A percentile compares a stretch with the other conserved stretches of the same genome.
Conservation (phyloP, 306 rosid genomes). For the Vigna reflexopilosa region DNA sequence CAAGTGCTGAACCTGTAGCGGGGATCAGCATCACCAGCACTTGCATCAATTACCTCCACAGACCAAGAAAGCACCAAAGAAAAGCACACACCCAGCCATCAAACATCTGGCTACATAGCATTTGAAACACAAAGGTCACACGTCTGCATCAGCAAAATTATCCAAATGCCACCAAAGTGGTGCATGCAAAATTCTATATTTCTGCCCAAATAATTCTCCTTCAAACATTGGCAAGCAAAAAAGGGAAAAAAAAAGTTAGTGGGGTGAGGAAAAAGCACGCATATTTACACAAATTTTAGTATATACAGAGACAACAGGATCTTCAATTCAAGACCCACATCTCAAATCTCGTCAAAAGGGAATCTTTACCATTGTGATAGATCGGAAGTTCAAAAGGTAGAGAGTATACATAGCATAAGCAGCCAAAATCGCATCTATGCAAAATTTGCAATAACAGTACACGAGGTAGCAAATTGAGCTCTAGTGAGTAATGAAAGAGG, state of each 20-base stretch:
- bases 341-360: not conserved
- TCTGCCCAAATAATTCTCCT: not conserved
- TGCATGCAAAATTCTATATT: not conserved
- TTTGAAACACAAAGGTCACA: conserved; percentile 33
- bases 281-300: not conserved
- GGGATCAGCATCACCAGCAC: conserved; percentile 85
- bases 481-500: not conserved
- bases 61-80: conserved; percentile 59
- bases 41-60: conserved; percentile 60
- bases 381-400: not conserved
- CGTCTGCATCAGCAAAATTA: conserved; percentile 27
- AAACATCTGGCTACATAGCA: conserved; percentile 62
- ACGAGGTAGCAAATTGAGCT: not conserved
- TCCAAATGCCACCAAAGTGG: not conserved
- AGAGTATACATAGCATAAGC: not conserved
- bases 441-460: not conserved
- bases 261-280: no score
- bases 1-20: conserved; percentile 56
- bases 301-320: not conserved
- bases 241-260: not conserved
- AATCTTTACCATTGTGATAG: not conserved
- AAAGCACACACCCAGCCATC: conserved; percentile 54
- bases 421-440: not conserved
- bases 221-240: not conserved
- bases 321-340: conserved; percentile 17